phyloP scores from a whole-genome alignment of 257 asterid species.

The Solanum ossicruentum region DNA sequence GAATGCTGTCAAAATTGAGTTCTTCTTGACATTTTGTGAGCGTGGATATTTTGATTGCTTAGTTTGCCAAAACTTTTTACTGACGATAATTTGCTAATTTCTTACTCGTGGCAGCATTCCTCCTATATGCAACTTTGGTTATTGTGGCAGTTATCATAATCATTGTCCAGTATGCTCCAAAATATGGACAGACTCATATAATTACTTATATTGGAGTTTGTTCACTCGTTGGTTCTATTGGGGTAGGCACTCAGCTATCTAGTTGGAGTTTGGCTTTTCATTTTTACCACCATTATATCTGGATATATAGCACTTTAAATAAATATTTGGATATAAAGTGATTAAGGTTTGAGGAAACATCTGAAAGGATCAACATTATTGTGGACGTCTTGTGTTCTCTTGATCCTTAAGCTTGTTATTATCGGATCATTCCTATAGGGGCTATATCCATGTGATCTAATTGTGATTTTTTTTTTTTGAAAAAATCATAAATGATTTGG shows the following conservation, averaged over 20 bases:
- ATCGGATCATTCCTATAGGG: neutral
- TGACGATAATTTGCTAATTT: neutral
- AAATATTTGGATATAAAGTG: too few species aligned
- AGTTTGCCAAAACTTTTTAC: neutral
- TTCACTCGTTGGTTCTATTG: constrained; percentile 29
- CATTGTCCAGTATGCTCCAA: constrained; percentile 17
- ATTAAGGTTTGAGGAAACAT: too few species aligned
- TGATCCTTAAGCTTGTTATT: neutral
- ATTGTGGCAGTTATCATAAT: constrained; percentile 13
- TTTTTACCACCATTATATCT: neutral
- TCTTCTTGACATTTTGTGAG: neutral
- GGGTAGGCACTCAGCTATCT: constrained; percentile 7
- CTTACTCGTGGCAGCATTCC: constrained; percentile 15
- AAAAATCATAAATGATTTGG: neutral
- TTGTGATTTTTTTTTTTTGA: neutral
- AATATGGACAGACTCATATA: constrained; percentile 29
- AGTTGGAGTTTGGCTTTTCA: neutral
- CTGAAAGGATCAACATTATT: too few species aligned
- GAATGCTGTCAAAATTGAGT: neutral
- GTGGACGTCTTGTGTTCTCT: neutral
- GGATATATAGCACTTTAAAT: too few species aligned
- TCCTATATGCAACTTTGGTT: constrained; percentile 18
- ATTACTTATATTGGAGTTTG: constrained; percentile 30
- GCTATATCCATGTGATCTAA: neutral
- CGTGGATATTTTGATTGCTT: neutral